Evolutionary conservation across 352 stramenopile genomes (phyloP), one percentile per base, ranked within the genome.

Genomic region (Phytophthora crassamura): DNA sequence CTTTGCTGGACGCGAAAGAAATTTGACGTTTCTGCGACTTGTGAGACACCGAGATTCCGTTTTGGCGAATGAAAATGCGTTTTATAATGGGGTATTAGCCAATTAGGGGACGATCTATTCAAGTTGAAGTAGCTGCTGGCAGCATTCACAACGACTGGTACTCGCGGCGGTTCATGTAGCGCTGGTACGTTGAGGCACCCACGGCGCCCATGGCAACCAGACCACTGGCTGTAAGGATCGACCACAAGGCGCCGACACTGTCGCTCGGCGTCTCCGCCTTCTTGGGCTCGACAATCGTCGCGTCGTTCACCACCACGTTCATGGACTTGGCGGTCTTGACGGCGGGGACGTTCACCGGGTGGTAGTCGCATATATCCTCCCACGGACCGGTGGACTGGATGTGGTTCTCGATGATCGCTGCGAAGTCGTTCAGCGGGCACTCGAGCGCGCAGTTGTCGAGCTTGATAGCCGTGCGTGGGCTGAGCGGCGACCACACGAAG

Each of bases 361-460:
- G 81, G 65, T 85, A 90, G 51, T 78, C 60, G 66, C 85, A 93
- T 43, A 93, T 83, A 18, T 93, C 78, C 45, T 91, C 69, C 82
- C 82, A 93, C 30, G 78, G 67, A 28, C 85, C 85, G 1, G 85
- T 93, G 12, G 73, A 63, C 45, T 77, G 53, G 34, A 91, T 79
- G 59, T 90, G 75, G 32, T 64, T 67, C 41, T 74, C 56, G 49
- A 93, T 82, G 62, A 91, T 77, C 20, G 69, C 52, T 28, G 74
- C 76, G 35, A 93, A 86, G 3, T 90, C 64, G 25, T 59, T 53
- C 5, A 93, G 59, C 14, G 82, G 85, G 45, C 85, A 93, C 34
- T 87, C 74, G 20, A 79, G 35, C 2, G 55, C 72, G 65, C 85
- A 93, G 20, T 67, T 85, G 60, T 83, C 75, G 16, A 93, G 78